Percentiles rank a stretch among this genome's conserved stretches.
These are phyloP conservation scores for Starmerella floris DNA, from an alignment of 805 yeast species.

Conservation along the genomic window DNA sequence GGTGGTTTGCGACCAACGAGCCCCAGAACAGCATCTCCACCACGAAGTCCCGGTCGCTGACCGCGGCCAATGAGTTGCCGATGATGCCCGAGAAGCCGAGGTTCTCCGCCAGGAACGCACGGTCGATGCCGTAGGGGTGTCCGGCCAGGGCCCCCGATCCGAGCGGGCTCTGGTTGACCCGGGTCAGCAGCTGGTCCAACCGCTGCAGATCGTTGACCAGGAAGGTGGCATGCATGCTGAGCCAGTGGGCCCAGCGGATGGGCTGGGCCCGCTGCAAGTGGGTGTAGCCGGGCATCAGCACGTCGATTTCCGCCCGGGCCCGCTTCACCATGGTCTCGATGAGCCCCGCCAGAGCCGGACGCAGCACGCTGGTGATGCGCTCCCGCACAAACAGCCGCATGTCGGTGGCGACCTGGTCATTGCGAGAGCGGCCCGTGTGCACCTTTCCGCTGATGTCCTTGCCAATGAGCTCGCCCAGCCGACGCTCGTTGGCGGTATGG, in stretches of 20 bases:
- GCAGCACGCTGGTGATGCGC: conserved; percentile 40
- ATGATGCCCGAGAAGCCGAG: conserved; percentile 75
- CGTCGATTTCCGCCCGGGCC: conserved; percentile 75
- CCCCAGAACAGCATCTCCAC: conserved; percentile 95
- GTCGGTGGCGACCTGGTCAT: conserved; percentile 98
- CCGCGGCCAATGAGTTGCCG: conserved; percentile 95
- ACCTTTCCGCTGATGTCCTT: conserved; percentile 90
- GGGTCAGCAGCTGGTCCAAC: conserved; percentile 59
- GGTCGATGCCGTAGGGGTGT: conserved; percentile 96
- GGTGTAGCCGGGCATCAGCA: conserved; percentile 97
- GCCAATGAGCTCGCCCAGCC: conserved; percentile 93
- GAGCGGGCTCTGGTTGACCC: conserved; percentile 80
- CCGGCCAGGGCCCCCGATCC: conserved; percentile 99
- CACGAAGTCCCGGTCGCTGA: conserved; percentile 93
- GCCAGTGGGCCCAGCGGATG: conserved; percentile 98
- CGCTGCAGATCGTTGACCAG: conserved; percentile 83
- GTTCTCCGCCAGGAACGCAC: conserved; percentile 71
- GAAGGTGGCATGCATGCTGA: conserved; percentile 86
- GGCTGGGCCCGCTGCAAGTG: conserved; percentile 98
- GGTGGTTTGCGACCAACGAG: conserved; percentile 85
- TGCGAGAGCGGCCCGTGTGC: conserved; percentile 98
- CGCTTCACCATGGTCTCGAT: conserved; percentile 57
- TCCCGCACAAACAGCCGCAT: conserved; percentile 90
- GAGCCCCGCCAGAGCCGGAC: conserved; percentile 45
- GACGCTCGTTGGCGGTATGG: conserved; percentile 96